Evolutionary conservation across 805 yeast species (phyloP).

Genomic region (Cyberlindnera meyerae): DNA sequence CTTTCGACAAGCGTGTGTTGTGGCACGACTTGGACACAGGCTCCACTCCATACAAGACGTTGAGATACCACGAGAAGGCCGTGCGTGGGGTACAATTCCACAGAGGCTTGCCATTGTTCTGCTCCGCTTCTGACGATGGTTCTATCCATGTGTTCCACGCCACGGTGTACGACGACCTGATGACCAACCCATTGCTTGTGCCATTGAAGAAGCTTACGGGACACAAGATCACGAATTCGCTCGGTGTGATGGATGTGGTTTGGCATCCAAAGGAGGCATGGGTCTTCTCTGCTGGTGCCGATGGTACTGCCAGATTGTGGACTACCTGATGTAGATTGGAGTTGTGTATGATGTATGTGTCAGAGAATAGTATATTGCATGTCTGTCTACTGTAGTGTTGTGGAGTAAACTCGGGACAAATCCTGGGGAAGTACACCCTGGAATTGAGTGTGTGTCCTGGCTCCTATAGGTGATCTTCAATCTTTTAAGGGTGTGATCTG

Average conservation of each 20-base stretch:
- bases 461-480: too few species aligned
- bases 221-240: slow-evolving; percentile 69
- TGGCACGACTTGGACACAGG: slow-evolving; percentile 96
- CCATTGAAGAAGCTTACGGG: slow-evolving; percentile 94
- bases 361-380: too few species aligned
- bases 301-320: slow-evolving; percentile 93
- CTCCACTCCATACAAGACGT: slow-evolving; percentile 87
- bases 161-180: slow-evolving; percentile 89
- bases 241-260: slow-evolving; percentile 80
- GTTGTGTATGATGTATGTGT: too few species aligned
- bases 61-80: slow-evolving; percentile 92
- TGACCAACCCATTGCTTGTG: slow-evolving; percentile 93
- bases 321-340: slow-evolving; percentile 49
- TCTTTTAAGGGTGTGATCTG: too few species aligned
- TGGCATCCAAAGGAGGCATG: slow-evolving; percentile 99
- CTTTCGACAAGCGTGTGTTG: slow-evolving; percentile 89
- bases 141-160: slow-evolving; percentile 91
- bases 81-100: slow-evolving; percentile 87
- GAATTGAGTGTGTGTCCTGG: too few species aligned
- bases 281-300: slow-evolving; percentile 97
- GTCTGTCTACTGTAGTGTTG: too few species aligned
- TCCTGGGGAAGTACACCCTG: too few species aligned
- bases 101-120: slow-evolving; percentile 82
- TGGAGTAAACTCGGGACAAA: too few species aligned
- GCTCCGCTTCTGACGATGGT: slow-evolving; percentile 95